phyloP scores from a whole-genome alignment of 163 green algal genomes.

The Coccomyxa subellipsoidea region DNA sequence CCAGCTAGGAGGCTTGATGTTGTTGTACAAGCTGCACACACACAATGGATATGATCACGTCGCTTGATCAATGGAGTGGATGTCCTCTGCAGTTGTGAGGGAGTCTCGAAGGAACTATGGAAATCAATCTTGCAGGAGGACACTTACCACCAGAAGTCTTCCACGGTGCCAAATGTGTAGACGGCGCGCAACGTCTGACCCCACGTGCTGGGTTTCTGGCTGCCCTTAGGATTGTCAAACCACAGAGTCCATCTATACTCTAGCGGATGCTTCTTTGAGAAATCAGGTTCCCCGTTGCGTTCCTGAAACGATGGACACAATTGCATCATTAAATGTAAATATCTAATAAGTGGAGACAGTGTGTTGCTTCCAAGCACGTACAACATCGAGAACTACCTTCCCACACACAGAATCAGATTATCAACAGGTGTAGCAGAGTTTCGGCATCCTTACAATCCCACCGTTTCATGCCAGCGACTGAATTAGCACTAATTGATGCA shows the following conservation, averaged over 20 bases:
- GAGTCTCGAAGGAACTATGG: background rate
- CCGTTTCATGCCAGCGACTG: too few species aligned
- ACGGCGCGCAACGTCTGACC: constrained; percentile 86
- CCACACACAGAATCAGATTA: too few species aligned
- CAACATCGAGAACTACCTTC: too few species aligned
- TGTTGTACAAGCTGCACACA: constrained; percentile 95
- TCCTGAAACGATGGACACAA: background rate
- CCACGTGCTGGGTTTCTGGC: constrained; percentile 67
- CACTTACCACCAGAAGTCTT: constrained; percentile 98
- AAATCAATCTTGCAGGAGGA: background rate
- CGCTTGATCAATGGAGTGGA: too few species aligned
- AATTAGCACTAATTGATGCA: too few species aligned
- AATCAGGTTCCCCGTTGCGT: constrained; percentile 12
- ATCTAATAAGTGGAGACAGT: too few species aligned
- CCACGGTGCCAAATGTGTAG: constrained; percentile 97
- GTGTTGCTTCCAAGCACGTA: too few species aligned
- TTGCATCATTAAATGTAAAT: background rate
- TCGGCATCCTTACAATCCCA: too few species aligned
- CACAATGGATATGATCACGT: background rate
- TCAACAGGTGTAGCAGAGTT: too few species aligned
- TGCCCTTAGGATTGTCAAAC: constrained; percentile 68
- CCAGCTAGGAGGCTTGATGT: constrained; percentile 91
- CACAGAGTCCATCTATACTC: constrained; percentile 95
- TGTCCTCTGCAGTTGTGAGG: too few species aligned
- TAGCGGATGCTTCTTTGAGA: constrained; percentile 75